These are phyloP conservation scores for Macadamia tetraphylla DNA, from an alignment of 164 flowering plant species.

Conservation along the genomic window DNA sequence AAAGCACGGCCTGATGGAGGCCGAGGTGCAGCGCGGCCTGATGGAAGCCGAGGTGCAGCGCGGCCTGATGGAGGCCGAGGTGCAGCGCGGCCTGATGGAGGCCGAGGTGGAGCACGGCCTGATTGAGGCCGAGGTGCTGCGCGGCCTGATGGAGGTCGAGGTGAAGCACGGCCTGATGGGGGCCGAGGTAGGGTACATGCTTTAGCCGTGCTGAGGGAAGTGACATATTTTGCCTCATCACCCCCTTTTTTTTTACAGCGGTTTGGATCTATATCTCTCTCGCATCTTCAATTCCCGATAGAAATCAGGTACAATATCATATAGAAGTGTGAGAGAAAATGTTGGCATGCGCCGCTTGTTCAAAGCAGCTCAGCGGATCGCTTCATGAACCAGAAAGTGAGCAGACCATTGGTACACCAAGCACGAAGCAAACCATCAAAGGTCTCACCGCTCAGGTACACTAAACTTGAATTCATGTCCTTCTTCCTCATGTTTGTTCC, in stretches of 20 bases:
- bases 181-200: too few species aligned
- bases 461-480: background rate
- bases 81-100: too few species aligned
- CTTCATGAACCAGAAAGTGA: slow-evolving; percentile 36
- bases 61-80: too few species aligned
- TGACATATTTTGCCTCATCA: too few species aligned
- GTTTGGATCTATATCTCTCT: background rate
- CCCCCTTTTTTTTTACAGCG: background rate
- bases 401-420: slow-evolving; percentile 39
- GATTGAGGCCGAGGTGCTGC: too few species aligned
- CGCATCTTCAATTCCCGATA: background rate
- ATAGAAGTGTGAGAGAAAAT: slow-evolving; percentile 27
- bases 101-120: too few species aligned
- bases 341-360: slow-evolving; percentile 88
- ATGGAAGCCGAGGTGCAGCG: too few species aligned
- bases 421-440: slow-evolving; percentile 60
- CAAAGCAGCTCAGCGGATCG: slow-evolving; percentile 69
- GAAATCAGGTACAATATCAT: background rate
- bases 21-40: too few species aligned
- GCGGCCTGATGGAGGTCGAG: too few species aligned
- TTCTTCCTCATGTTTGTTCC: background rate
- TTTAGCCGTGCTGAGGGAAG: too few species aligned
- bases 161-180: too few species aligned
- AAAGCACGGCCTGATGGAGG: too few species aligned
- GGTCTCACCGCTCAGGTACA: slow-evolving; percentile 68